Conservation (phyloP, 2,329 filamentous ascomycete species). For the Myriosclerotinia duriaeana region DNA sequence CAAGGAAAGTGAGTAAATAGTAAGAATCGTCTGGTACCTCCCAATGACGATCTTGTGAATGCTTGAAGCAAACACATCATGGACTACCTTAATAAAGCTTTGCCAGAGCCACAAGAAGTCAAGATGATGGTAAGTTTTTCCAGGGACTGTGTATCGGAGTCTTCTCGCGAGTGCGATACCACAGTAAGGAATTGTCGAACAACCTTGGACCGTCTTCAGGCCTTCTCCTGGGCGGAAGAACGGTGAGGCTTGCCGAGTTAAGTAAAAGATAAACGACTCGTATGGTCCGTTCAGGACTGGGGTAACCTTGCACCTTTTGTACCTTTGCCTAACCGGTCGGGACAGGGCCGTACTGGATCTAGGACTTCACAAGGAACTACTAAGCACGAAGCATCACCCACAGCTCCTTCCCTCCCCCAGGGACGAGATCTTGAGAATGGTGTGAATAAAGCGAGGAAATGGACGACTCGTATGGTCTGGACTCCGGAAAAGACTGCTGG, state of each 20-base stretch:
- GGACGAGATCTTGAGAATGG: background rate
- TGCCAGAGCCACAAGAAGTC: background rate
- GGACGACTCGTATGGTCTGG: background rate
- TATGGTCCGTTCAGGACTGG: background rate
- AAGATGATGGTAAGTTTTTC: background rate
- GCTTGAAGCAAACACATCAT: background rate
- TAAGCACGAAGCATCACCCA: background rate
- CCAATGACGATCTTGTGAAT: background rate
- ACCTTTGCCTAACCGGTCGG: background rate
- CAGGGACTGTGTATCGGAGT: background rate
- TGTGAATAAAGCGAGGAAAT: background rate
- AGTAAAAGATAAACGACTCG: background rate
- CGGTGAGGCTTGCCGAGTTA: background rate
- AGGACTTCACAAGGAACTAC: background rate
- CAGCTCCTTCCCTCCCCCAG: background rate
- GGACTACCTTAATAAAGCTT: background rate
- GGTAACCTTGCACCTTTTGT: background rate
- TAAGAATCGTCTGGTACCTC: background rate
- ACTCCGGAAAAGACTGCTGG: background rate
- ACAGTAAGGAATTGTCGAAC: background rate
- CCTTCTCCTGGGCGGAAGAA: background rate
- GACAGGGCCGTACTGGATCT: background rate
- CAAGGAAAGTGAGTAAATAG: background rate
- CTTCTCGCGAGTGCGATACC: background rate
- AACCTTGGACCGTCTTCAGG: background rate